Percentiles rank a stretch among this genome's conserved stretches.
phyloP scores from a whole-genome alignment of 2,329 filamentous ascomycete genomes.

The Aspergillus neotritici region DNA sequence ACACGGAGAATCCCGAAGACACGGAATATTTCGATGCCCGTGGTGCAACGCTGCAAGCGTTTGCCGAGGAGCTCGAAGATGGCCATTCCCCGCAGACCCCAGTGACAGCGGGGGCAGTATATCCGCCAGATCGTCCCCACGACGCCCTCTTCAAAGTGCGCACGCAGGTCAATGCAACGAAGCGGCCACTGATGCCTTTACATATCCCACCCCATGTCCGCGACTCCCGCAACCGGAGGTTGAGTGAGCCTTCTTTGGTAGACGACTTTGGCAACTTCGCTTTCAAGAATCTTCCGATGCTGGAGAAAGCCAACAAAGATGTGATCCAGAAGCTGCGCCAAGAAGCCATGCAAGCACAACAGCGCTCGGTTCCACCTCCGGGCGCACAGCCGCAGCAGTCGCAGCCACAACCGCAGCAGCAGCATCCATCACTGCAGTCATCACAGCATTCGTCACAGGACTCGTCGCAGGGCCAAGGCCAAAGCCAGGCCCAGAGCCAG shows the following conservation, averaged over 20 bases:
- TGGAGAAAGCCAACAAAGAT: conserved; percentile 98
- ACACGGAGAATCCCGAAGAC: conserved; percentile 88
- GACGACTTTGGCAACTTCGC: conserved; percentile 96
- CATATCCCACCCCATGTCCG: conserved; percentile 96
- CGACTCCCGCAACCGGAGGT: conserved; percentile 75
- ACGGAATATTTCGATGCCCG: conserved; percentile 96
- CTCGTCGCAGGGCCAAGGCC: conserved; percentile 13
- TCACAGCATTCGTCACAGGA: no score
- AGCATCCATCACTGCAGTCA: no score
- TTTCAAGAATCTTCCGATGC: conserved; percentile 93
- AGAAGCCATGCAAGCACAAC: conserved; percentile 72
- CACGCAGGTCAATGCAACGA: conserved; percentile 79
- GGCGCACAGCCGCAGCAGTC: conserved; percentile 13
- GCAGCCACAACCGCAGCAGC: conserved; percentile 9
- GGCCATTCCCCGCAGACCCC: conserved; percentile 68
- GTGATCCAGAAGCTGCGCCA: conserved; percentile 93
- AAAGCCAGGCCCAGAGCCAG: conserved; percentile 1
- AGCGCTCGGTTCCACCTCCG: conserved; percentile 41
- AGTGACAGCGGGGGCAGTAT: conserved; percentile 62
- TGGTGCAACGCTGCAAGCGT: conserved; percentile 85
- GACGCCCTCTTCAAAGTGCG: conserved; percentile 88
- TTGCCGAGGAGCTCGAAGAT: conserved; percentile 91
- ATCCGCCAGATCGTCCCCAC: conserved; percentile 75
- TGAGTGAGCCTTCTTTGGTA: conserved; percentile 80
- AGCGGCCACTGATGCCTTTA: conserved; percentile 86